Base-by-base conservation (phyloP, 163 green algal species). In the Scenedesmus sp. region DNA sequence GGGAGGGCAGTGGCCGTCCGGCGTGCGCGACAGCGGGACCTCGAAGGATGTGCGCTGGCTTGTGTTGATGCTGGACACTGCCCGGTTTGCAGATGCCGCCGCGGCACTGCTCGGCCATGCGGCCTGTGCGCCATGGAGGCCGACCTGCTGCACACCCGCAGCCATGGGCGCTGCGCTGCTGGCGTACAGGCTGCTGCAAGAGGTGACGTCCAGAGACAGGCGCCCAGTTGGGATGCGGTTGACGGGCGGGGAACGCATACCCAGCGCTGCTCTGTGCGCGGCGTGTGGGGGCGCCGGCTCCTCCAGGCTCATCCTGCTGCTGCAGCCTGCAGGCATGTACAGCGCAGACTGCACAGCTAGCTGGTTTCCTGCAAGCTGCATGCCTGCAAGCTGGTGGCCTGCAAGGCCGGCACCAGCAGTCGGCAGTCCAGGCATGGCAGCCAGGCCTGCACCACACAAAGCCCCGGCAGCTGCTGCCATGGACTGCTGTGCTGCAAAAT, bases 201-300 rank as follows among this genome's bases (percentile, higher is more conserved):
- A 26, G 26, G 81, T 72, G 33, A 85, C 42, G 46, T 88, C 83
- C 30, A 88, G 56, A 30, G 83, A 88, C 83, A 88, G 56, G 56
- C 56, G 83, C 6, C 35, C 56, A 26, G 56, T 42, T n/a, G 83
- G 53, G 26, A 44, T 80, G 82, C 46, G 22, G 20, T n/a, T 56
- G 30, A n/a, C 35, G 42, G 53, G 83, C 16, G 79, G 20, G 35
- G 46, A n/a, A 30, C 59, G 46, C 81, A 86, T 6, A 26, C n/a
- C 20, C 3, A n/a, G 46, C 37, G 81, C 24, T 33, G 81, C 49
- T 20, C 49, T 30, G 24, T 46, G 44, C 0, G 35, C n/a, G 12
- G 40, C 40, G 30, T 76, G 65, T 37, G 65, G 65, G 3, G 40
- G 65, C 1, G 6, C 73, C n/a, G 73, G 35, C 73, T 82, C 35